Base-by-base conservation (phyloP, 768 basidiomycete species). In the Austroboletus festivus region DNA sequence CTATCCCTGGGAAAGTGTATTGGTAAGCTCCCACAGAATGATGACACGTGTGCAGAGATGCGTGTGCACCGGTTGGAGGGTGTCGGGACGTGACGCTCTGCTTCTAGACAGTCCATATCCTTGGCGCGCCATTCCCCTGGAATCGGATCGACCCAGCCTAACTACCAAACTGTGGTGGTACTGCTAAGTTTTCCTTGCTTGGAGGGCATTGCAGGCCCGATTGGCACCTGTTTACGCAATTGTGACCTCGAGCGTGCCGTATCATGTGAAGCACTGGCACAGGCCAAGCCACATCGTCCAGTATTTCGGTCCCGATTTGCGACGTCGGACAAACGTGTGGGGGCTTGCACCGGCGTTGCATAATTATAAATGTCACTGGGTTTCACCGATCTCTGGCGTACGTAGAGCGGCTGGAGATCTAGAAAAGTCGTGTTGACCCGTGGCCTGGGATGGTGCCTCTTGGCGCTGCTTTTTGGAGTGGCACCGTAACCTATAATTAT, bases 101-200 rank as follows among this genome's bases (percentile, higher is more conserved):
- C 50, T 59, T 53, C 45, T 53, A 42, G 58, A 58, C 35, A 60
- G 47, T 38, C 52, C 53, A 48, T 54, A 51, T 20, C 53, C 35
- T 45, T 28, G 5, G 28, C 33, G 40, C 5, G 48, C 48, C 54
- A 4, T 19, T 48, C 26, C 47, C 48, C 55, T 54, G 49, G 49
- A 19, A 48, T 64, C 57, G 49, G 62, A 65, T 65, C 62, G 61
- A 47, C 51, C 44, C 42, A 56, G 55, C 48, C 18, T 40, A 35
- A 44, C 47, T 47, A 64, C 53, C 64, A 61, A 64, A 66, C 63
- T 66, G 64, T 62, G 64, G 59, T 44, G 54, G 50, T 52, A 28
- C 46, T 48, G 49, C 28, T 6, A 12, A 28, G 42, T 13, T 31
- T 58, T 24, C 47, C 55, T 42, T 57, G 49, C 44, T 19, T 30